Evolutionary conservation across 164 flowering plant species (phyloP), one percentile per base, ranked within the genome.

Genomic region (Magnolia officinalis): DNA sequence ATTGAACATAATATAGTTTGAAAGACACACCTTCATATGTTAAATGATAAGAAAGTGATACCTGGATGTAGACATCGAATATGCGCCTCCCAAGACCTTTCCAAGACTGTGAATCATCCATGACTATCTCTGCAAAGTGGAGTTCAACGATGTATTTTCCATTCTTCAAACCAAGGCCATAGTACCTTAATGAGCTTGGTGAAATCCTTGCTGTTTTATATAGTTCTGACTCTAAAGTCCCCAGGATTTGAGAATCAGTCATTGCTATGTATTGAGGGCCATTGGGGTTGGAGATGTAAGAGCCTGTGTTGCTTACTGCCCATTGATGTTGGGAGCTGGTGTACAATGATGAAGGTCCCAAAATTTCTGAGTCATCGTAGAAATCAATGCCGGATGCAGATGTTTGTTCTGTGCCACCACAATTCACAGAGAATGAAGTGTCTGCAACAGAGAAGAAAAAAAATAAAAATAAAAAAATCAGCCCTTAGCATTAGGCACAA

Each of bases 1-100:
- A 79, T 6, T 8, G 29, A 63, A 21, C 13, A 59, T 0, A 9
- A n/a, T 64, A 20, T 20, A 20, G 7, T 24, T 20, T 5, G 26
- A n/a, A 6, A 21, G 45, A 8, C 16, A 10, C 11, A 67, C 16
- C 5, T 67, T 26, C 5, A 24, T 37, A 37, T 37, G 45, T 37
- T 37, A 37, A 3, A 74, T 21, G 64, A 24, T 45, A 26, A 24
- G 16, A 67, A 73, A 49, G 66, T 37, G 24, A 10, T 76, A 87
- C 91, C 89, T 89, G 91, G 64, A 89, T 85, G 77, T 86, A 86
- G 21, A 87, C 79, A 64, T 89, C 90, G 75, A 89, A 89, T 45
- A 86, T n/a, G 58, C 89, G 91, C 72, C 82, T 79, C 8, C 91
- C 91, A 19, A 87, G 91, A 29, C 88, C 84, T 81, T 82, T 84